phyloP scores from a whole-genome alignment of 2,329 filamentous ascomycete species.

The Alternaria triticina region DNA sequence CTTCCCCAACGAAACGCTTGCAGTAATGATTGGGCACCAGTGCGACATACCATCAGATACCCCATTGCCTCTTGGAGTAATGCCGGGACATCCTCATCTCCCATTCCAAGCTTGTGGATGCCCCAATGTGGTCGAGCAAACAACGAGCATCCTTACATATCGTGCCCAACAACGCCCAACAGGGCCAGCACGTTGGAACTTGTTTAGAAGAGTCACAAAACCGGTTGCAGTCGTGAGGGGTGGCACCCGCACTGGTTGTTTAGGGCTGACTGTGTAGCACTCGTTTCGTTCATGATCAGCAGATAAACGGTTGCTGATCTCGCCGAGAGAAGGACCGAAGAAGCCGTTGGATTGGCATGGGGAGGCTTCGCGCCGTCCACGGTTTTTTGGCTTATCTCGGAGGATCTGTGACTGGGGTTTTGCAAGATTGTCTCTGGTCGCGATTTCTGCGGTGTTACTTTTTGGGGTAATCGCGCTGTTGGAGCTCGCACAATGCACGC shows the following conservation, averaged over 20 bases:
- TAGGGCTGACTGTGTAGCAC: slow-evolving; percentile 1
- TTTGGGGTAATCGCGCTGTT: not conserved
- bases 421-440: not conserved
- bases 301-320: not conserved
- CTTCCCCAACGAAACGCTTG: not conserved
- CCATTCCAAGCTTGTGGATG: not conserved
- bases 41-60: not conserved
- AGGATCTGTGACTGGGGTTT: slow-evolving; percentile 1
- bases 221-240: not conserved
- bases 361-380: not conserved
- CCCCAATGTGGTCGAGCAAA: not conserved
- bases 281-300: not conserved
- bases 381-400: slow-evolving; percentile 1
- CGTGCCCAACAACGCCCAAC: not conserved
- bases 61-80: not conserved
- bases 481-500: not conserved
- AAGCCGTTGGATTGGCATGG: not conserved
- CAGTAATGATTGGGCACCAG: not conserved
- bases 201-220: not conserved
- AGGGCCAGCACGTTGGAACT: not conserved
- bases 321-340: not conserved
- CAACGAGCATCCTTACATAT: not conserved
- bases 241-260: not conserved
- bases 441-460: not conserved
- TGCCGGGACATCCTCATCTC: not conserved